Base-by-base conservation (phyloP, 768 basidiomycete genomes). In the Megacollybia marginata region DNA sequence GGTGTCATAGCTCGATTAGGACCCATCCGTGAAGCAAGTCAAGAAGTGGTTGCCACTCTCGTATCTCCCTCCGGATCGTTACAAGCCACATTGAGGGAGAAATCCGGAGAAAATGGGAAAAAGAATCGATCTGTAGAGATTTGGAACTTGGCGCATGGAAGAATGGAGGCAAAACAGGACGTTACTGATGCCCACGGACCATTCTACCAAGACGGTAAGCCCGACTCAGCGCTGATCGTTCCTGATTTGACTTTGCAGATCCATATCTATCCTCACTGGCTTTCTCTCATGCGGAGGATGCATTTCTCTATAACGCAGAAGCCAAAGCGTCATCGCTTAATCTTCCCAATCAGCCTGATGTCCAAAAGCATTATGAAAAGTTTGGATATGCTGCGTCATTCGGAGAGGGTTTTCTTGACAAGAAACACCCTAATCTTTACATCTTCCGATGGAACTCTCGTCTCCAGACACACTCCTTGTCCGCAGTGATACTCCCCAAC, bases 261-360 rank as follows among this genome's bases (percentile, higher is more conserved):
- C 71, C 23, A 28, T 28, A 65, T 48, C 57, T 83, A 13, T 69
- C 70, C 3, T 72, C 75, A 0, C 61, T 83, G 11, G 67, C 71
- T 0, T 87, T 86, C 60, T 72, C 78, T 4, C 71, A 73, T 1
- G 69, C 74, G 2, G 79, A 82, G 51, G 62, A 65, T 2, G 69
- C 73, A 0, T 55, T 87, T 9, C 55, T 84, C 11, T 88, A 87
- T 53, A 70, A 72, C 4, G 85, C 84, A 2, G 85, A 87, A 57
- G 70, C 63, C 0, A 80, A 76, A 13, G 53, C 49, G 9, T 2
- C 23, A 28, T 28, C 23, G 6, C 23, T 28, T 6, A 28, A 28
- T 28, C 23, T 28, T 28, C 64, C 65, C 4, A 48, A 58, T n/a
- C 54, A 59, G 23, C 32, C 52, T 16, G 2, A 2, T 6, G 23